Conservation (phyloP, 106 monocot genomes). For the Ottelia alismoides region DNA sequence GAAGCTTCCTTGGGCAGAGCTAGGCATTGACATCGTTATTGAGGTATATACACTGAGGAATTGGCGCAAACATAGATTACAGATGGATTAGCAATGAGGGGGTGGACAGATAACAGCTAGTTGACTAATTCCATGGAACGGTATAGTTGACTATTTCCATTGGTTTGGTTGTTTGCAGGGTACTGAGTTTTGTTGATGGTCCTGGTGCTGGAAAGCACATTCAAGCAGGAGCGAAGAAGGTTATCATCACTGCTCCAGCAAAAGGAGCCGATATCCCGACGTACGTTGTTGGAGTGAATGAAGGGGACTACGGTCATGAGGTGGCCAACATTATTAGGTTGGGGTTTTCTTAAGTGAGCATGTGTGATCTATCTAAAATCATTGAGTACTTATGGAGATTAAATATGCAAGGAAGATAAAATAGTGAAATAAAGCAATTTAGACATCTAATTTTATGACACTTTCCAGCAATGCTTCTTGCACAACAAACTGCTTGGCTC, state of each 20-base stretch:
- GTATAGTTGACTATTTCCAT: too few species aligned
- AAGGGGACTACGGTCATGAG: constrained; percentile 71
- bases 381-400: too few species aligned
- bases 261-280: constrained; percentile 96
- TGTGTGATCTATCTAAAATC: too few species aligned
- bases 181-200: constrained; percentile 95
- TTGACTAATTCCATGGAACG: too few species aligned
- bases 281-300: constrained; percentile 92
- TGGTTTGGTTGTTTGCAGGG: too few species aligned
- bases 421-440: too few species aligned
- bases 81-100: too few species aligned
- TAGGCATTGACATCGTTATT: constrained; percentile 97
- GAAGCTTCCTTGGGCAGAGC: constrained; percentile 91
- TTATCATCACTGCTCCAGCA: constrained; percentile 92
- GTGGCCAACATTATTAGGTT: constrained; percentile 80
- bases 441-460: neutral
- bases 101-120: too few species aligned
- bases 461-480: constrained; percentile 90
- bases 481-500: constrained; percentile 97
- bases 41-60: too few species aligned
- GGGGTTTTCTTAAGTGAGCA: neutral
- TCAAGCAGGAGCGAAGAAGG: constrained; percentile 98
- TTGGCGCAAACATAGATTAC: too few species aligned
- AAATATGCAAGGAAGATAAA: too few species aligned
- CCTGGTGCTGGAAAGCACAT: constrained; percentile 97